Evolutionary conservation across 805 yeast species (phyloP).

Genomic region (Starmerella kuoi): DNA sequence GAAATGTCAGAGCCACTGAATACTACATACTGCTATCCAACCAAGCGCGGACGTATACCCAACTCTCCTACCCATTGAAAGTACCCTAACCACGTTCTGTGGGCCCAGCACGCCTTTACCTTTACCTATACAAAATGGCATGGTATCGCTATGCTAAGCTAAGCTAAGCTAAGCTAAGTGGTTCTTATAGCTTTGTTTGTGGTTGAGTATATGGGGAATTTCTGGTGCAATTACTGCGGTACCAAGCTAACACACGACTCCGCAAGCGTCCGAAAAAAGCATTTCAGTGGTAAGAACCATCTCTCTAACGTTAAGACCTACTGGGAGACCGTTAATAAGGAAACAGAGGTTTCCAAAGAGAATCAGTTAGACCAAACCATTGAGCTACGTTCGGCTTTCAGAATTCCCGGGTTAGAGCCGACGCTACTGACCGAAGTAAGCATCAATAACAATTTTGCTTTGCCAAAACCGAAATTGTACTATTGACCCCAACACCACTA

Average conservation of each 20-base stretch:
- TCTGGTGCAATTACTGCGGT: conserved; percentile 22
- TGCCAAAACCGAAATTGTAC: conserved; percentile 12
- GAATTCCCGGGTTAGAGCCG: conserved; percentile 16
- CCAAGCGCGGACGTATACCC: too few species aligned
- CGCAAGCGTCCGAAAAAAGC: conserved; percentile 17
- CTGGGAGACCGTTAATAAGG: conserved; percentile 16
- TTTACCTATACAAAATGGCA: too few species aligned
- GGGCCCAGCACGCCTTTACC: too few species aligned
- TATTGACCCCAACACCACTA: too few species aligned
- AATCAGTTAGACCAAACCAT: conserved; percentile 12
- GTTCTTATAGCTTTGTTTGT: too few species aligned
- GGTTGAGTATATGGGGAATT: conserved; percentile 18
- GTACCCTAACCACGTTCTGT: too few species aligned
- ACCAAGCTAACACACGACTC: conserved; percentile 20
- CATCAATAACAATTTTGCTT: conserved; percentile 6
- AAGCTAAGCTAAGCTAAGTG: too few species aligned
- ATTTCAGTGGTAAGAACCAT: conserved; percentile 21
- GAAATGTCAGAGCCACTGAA: too few species aligned
- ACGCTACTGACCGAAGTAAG: conserved; percentile 9
- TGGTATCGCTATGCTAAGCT: too few species aligned
- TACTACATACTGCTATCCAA: too few species aligned
- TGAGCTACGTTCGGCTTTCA: conserved; percentile 10
- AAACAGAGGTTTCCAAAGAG: background rate
- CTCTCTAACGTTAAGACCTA: conserved; percentile 13
- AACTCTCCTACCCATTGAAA: too few species aligned